Evolutionary conservation across 1,284 basidiomycete genomes (phyloP).

Genomic region (Salmacisia buchloeana): DNA sequence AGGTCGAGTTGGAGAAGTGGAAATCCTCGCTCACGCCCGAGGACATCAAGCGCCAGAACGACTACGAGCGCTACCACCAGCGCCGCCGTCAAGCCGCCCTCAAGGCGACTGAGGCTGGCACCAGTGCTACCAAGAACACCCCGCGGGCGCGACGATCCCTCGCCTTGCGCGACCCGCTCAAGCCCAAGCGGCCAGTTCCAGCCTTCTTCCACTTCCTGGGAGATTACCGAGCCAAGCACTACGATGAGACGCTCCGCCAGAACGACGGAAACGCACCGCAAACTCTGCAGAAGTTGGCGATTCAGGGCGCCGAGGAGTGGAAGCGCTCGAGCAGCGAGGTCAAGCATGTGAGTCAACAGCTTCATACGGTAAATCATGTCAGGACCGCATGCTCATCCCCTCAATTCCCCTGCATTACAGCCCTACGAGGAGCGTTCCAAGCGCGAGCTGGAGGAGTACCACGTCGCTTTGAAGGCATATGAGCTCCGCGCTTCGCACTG

Average conservation of each 20-base stretch:
- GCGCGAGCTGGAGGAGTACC: background rate
- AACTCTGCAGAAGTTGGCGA: background rate
- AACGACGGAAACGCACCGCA: background rate
- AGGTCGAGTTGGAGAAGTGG: conserved; percentile 36
- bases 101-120: background rate
- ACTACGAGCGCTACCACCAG: conserved; percentile 22
- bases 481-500: background rate
- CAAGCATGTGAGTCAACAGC: background rate
- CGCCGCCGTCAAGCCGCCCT: conserved; percentile 39
- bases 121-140: background rate
- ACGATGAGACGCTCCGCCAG: background rate
- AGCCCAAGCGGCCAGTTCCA: conserved; percentile 36
- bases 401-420: background rate
- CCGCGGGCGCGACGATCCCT: background rate
- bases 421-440: conserved; percentile 5
- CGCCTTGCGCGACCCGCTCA: conserved; percentile 28
- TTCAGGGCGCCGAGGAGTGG: background rate
- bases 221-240: conserved; percentile 28
- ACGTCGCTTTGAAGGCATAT: conserved; percentile 3
- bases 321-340: background rate
- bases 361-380: too few species aligned
- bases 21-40: conserved; percentile 34
- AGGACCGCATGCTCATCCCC: too few species aligned
- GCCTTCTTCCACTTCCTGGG: conserved; percentile 41
- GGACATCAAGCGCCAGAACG: conserved; percentile 45